Conservation (phyloP, 2,329 filamentous ascomycete species). For the Chaetomiaceae sp. region DNA sequence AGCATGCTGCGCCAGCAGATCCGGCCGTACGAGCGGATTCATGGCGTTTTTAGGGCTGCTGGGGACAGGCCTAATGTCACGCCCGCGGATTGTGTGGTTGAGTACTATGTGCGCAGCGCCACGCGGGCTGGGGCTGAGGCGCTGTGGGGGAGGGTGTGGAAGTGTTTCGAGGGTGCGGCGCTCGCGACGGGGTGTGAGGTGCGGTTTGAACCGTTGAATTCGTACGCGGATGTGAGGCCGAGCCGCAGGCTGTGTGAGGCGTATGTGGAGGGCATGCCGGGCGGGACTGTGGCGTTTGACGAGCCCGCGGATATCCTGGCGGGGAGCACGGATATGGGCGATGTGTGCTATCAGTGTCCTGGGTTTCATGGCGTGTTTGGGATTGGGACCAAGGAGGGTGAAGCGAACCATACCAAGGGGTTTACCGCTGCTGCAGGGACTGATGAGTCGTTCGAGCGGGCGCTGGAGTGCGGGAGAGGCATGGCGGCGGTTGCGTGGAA, state of each 20-base stretch:
- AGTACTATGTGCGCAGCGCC: slow-evolving; percentile 42
- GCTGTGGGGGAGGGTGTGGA: slow-evolving; percentile 29
- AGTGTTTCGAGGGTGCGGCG: slow-evolving; percentile 34
- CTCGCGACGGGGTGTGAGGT: slow-evolving; percentile 33
- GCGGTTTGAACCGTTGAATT: slow-evolving; percentile 28
- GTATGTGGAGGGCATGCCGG: slow-evolving; percentile 29
- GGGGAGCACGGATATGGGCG: slow-evolving; percentile 37
- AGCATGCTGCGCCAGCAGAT: slow-evolving; percentile 47
- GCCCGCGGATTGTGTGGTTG: slow-evolving; percentile 34
- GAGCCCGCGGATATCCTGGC: slow-evolving; percentile 30
- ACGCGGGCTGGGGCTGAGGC: slow-evolving; percentile 33
- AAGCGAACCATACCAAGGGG: slow-evolving; percentile 39
- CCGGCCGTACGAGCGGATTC: slow-evolving; percentile 43
- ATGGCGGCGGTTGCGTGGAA: slow-evolving; percentile 32
- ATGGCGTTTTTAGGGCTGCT: slow-evolving; percentile 41
- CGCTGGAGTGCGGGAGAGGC: slow-evolving; percentile 32
- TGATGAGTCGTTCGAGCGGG: slow-evolving; percentile 32
- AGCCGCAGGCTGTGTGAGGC: slow-evolving; percentile 24
- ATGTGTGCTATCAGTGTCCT: slow-evolving; percentile 41
- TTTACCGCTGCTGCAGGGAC: slow-evolving; percentile 38
- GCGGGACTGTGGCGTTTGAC: slow-evolving; percentile 29
- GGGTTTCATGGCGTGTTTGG: slow-evolving; percentile 41
- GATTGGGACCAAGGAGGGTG: slow-evolving; percentile 33
- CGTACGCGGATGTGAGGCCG: slow-evolving; percentile 31
- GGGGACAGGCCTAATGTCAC: slow-evolving; percentile 37